Conservation (phyloP, 2,329 filamentous ascomycete species). For the Lachnellula subtilissima region DNA sequence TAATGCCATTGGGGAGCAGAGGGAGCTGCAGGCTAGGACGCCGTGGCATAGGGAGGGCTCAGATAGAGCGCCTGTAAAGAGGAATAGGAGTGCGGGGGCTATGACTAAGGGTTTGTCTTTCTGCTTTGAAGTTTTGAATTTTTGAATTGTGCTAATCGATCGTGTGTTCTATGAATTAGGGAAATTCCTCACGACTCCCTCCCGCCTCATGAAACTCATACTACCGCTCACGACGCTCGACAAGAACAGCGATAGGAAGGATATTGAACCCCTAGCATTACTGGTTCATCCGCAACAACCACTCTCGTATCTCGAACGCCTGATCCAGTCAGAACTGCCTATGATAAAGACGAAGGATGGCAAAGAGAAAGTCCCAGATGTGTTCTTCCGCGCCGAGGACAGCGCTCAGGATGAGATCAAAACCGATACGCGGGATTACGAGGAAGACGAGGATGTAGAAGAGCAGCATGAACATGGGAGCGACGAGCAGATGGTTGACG, state of each 20-base stretch:
- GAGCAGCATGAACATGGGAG: slow-evolving; percentile 37
- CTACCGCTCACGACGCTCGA: slow-evolving; percentile 65
- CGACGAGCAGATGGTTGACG: slow-evolving; percentile 47
- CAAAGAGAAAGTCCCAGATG: slow-evolving; percentile 64
- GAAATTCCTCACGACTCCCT: slow-evolving; percentile 76
- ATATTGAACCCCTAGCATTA: slow-evolving; percentile 78
- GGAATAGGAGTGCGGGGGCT: slow-evolving; percentile 41
- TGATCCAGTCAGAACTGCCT: slow-evolving; percentile 81
- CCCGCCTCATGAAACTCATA: slow-evolving; percentile 73
- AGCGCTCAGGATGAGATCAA: slow-evolving; percentile 54
- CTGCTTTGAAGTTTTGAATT: background rate
- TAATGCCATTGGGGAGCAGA: slow-evolving; percentile 37
- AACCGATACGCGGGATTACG: slow-evolving; percentile 34
- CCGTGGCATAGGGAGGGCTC: slow-evolving; percentile 64
- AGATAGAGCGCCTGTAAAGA: slow-evolving; percentile 49
- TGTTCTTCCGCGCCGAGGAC: slow-evolving; percentile 78
- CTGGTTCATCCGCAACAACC: slow-evolving; percentile 88
- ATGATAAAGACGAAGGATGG: slow-evolving; percentile 57
- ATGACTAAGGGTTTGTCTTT: slow-evolving; percentile 56
- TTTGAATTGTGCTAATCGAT: background rate
- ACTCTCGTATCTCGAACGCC: slow-evolving; percentile 79
- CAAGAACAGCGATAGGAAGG: slow-evolving; percentile 55
- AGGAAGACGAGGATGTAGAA: slow-evolving; percentile 29
- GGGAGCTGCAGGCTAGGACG: slow-evolving; percentile 53
- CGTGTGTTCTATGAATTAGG: slow-evolving; percentile 39